Evolutionary conservation across 1,139 yeast genomes (phyloP), one percentile per base, ranked within the genome.

Genomic region (Diutina ranongensis): DNA sequence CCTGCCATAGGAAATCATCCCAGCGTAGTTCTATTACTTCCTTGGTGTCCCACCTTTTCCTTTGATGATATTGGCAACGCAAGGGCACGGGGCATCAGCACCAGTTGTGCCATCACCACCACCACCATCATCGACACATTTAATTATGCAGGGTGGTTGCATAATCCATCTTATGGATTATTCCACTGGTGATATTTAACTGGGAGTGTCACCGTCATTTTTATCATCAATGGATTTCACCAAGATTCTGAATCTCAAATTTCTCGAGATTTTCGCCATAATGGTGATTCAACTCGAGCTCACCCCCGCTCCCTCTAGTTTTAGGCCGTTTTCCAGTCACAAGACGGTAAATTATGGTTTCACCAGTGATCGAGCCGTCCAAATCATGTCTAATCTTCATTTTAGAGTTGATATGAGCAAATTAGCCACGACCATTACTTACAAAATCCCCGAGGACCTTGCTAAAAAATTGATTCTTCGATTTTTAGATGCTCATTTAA

Each of bases 401-500:
- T 58, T 82, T 7, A 61, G 67, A 35, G 65, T 80, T 3, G 75
- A 73, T 35, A 64, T 69, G 50, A 59, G 70, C 4, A 58, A 67
- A n/a, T 72, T 85, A 0, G 67, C 74, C 3, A 76, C 87, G 3
- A 70, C 75, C 2, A 72, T 84, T 4, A 72, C 80, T 0, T 85
- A 84, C 56, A 63, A 68, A 15, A 76, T 87, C 35, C 74, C 71
- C 46, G 60, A 67, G 0, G 74, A 71, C 4, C 60, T 79, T 38
- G 86, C 87, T 0, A 49, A 55, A 8, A 63, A 68, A 0, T 60
- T 85, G 19, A 52, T 88, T 10, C 64, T 63, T 31, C 62, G 68
- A 21, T 86, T 85, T 57, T 78, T 78, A 67, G 67, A 67, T 1
- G 85, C 94, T 0, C 80, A 78, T 49, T 63, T 88, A 4, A 54